Conservation (phyloP, 371 early-diverging fungal species). For the Zancudomyces culisetae region DNA sequence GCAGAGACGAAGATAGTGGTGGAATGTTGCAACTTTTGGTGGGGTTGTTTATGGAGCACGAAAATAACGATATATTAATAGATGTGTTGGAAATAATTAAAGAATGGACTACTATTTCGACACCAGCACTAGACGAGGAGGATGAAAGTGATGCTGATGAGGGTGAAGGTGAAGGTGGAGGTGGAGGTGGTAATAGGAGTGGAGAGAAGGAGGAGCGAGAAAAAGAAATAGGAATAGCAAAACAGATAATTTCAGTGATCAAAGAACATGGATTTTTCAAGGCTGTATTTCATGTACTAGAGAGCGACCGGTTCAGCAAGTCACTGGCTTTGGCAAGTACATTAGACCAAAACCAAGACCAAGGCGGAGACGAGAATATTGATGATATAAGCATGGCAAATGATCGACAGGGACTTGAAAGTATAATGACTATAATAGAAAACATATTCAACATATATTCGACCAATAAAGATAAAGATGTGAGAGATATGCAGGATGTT, state of each 20-base stretch:
- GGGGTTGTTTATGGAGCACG: constrained; percentile 64
- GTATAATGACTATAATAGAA: constrained; percentile 66
- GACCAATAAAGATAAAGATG: neutral
- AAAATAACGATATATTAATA: constrained; percentile 81
- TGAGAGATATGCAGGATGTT: neutral
- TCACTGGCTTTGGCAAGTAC: too few species aligned
- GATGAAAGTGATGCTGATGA: constrained; percentile 80
- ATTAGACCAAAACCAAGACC: constrained; percentile 64
- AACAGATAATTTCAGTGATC: neutral
- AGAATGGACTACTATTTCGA: constrained; percentile 72
- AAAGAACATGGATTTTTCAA: constrained; percentile 1
- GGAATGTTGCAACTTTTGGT: constrained; percentile 44
- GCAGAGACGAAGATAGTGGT: constrained; percentile 47
- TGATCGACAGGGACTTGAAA: constrained; percentile 74
- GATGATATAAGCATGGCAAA: constrained; percentile 20
- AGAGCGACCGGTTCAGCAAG: too few species aligned
- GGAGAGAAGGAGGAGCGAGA: constrained; percentile 41
- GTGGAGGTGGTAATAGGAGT: constrained; percentile 49
- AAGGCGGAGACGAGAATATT: constrained; percentile 50
- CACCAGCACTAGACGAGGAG: too few species aligned
- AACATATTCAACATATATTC: constrained; percentile 52
- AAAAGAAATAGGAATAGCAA: constrained; percentile 11
- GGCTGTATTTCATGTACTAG: too few species aligned
- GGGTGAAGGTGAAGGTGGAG: constrained; percentile 34
- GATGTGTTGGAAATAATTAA: constrained; percentile 65